Conservation (phyloP, 768 basidiomycete genomes). For the Lactarius quietus region DNA sequence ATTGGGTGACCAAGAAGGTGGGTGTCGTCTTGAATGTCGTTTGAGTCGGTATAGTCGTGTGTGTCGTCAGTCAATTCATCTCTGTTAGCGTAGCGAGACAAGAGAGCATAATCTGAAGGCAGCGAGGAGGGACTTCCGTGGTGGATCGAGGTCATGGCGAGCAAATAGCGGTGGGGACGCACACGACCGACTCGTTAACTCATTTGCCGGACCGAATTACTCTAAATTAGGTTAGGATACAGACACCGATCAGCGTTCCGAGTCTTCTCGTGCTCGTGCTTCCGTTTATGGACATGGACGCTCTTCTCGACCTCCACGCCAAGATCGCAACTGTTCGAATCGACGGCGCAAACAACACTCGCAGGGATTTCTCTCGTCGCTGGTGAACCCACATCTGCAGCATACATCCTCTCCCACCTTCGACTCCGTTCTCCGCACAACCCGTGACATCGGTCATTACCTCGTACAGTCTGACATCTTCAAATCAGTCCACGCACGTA, state of each 20-base stretch:
- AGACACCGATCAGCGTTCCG: not conserved
- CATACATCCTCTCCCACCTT: constrained; percentile 40
- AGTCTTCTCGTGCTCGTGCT: not conserved
- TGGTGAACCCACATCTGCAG: constrained; percentile 64
- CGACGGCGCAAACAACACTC: constrained; percentile 69
- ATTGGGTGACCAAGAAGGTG: not conserved
- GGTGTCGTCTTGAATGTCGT: not conserved
- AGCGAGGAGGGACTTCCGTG: constrained; percentile 50
- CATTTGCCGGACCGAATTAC: not conserved
- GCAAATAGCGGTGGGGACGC: not conserved
- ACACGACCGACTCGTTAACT: constrained; percentile 2
- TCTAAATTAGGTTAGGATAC: not conserved
- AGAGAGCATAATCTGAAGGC: constrained; percentile 61
- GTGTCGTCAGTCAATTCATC: constrained; percentile 16
- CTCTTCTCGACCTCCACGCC: constrained; percentile 53
- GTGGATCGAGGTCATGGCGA: constrained; percentile 45
- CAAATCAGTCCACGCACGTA: constrained; percentile 53
- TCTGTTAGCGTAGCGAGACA: constrained; percentile 45
- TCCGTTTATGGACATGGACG: constrained; percentile 14
- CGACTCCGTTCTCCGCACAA: constrained; percentile 64
- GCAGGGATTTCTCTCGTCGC: constrained; percentile 77
- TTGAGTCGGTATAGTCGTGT: not conserved
- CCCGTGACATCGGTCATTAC: constrained; percentile 59
- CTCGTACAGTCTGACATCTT: constrained; percentile 80
- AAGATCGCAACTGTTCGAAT: constrained; percentile 76